Evolutionary conservation across 2,329 filamentous ascomycete species (phyloP).

Genomic region (Cordyceps cateniannulata): DNA sequence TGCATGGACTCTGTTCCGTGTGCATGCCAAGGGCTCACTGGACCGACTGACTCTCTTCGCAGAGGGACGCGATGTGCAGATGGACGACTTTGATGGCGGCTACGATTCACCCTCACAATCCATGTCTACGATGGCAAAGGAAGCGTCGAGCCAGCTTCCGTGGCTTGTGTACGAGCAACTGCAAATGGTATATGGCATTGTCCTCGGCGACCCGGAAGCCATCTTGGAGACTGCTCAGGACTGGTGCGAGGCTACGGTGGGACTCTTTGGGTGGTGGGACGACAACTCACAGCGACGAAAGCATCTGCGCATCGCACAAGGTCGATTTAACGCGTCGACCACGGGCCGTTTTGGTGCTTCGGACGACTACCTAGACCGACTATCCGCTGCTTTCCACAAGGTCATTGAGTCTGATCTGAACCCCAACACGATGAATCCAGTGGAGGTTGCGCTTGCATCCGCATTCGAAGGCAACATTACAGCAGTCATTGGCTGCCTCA

Average conservation of each 20-base stretch:
- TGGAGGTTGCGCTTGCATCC: slow-evolving; percentile 77
- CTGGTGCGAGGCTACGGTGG: slow-evolving; percentile 85
- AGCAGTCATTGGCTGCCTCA: slow-evolving; percentile 66
- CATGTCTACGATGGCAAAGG: slow-evolving; percentile 61
- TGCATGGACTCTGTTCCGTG: slow-evolving; percentile 80
- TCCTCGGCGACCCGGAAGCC: slow-evolving; percentile 68
- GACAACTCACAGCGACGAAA: slow-evolving; percentile 54
- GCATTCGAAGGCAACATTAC: slow-evolving; percentile 78
- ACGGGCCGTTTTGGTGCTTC: slow-evolving; percentile 42
- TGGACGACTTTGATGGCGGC: slow-evolving; percentile 24
- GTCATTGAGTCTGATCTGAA: slow-evolving; percentile 64
- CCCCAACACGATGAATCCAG: slow-evolving; percentile 66
- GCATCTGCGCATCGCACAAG: slow-evolving; percentile 33
- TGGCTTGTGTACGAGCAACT: slow-evolving; percentile 88
- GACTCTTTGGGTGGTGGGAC: slow-evolving; percentile 87
- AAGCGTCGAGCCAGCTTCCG: slow-evolving; percentile 79
- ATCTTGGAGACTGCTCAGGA: slow-evolving; percentile 75
- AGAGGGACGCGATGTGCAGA: slow-evolving; percentile 58
- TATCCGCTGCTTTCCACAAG: slow-evolving; percentile 65
- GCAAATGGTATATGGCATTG: slow-evolving; percentile 70
- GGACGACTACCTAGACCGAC: slow-evolving; percentile 65
- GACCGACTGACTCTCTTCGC: slow-evolving; percentile 70
- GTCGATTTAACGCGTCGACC: slow-evolving; percentile 31
- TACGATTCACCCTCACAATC: slow-evolving; percentile 38
- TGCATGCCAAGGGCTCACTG: slow-evolving; percentile 62